These are phyloP conservation scores for Plasmodium inui DNA, from an alignment of 169 alveolate genomes.

Conservation along the genomic window DNA sequence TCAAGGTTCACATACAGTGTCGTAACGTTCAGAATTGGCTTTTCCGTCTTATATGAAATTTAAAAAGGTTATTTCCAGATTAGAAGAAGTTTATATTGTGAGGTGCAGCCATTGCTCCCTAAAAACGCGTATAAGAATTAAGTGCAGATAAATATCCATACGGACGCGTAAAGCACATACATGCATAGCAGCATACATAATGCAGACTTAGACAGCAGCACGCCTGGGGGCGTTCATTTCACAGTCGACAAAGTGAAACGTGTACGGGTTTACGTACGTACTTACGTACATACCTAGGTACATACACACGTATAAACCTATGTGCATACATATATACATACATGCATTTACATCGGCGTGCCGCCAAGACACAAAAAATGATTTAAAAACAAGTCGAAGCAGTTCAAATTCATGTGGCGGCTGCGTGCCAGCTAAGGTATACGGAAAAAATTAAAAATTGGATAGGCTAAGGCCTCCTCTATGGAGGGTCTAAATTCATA, in stretches of 20 bases:
- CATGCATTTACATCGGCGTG: neutral
- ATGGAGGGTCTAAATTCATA: slow-evolving; percentile 75
- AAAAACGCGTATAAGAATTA: neutral
- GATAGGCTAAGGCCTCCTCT: slow-evolving; percentile 77
- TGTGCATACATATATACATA: neutral
- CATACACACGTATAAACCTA: neutral
- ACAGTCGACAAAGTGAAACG: neutral
- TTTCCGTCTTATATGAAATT: neutral
- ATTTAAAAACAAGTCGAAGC: neutral
- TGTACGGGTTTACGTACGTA: neutral
- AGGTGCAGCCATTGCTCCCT: neutral
- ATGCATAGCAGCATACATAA: neutral
- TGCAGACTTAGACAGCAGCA: neutral
- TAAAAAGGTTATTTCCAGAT: neutral
- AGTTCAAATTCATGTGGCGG: neutral
- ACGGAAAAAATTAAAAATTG: slow-evolving; percentile 68
- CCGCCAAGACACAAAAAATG: neutral
- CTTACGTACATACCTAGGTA: neutral
- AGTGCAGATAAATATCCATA: neutral
- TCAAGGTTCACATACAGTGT: neutral
- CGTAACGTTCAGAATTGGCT: neutral
- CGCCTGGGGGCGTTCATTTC: neutral
- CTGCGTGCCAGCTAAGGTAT: slow-evolving; percentile 12
- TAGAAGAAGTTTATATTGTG: neutral
- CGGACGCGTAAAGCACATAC: neutral